Evolutionary conservation across 805 yeast species (phyloP), one percentile per base, ranked within the genome.

Genomic region (Kazachstania psychrophila): DNA sequence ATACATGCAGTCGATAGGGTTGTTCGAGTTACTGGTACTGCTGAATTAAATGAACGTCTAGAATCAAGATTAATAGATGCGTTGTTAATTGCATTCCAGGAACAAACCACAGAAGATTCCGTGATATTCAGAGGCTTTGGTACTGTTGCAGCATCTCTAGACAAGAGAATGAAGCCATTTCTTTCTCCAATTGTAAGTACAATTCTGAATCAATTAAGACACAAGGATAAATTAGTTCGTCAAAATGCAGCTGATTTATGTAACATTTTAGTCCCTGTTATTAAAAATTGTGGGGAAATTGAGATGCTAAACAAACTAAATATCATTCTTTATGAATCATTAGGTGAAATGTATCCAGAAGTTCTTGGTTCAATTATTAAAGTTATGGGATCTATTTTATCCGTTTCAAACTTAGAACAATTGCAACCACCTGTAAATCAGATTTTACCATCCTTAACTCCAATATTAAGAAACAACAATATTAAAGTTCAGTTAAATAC

Each of bases 331-430:
- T 86, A 81, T 56, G 99, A 92, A 56, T 81, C 92, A 11, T 66
- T 92, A 8, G 98, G 98, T 14, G 99, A 92, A 54, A 89, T 81
- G 5, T 86, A 77, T 46, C 98, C 98, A 0, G 95, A 87, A 36
- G 96, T 87, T 2, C 64, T 92, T 31, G 96, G 95, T 0, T 82
- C 96, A 0, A 71, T 89, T 2, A 62, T 92, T 12, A 72, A 72
- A 13, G 95, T 95, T 0, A 59, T 89, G 47, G 60, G 70, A 36
- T 62, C 75, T 10, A 77, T 88, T 27, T 71, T 85, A 14, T 60
- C 68, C 2, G 73, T 70, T 14, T 68, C 80, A 30, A 82, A 81
- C 7, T 65, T 77, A 11, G 68, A 71, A 1, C 60, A 69, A 2
- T 61, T 86, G 56, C 77, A 80, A 49, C 97, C 97, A 1, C 86